Conservation (phyloP, 2,329 filamentous ascomycete genomes). For the Diplocarpon rosae region DNA sequence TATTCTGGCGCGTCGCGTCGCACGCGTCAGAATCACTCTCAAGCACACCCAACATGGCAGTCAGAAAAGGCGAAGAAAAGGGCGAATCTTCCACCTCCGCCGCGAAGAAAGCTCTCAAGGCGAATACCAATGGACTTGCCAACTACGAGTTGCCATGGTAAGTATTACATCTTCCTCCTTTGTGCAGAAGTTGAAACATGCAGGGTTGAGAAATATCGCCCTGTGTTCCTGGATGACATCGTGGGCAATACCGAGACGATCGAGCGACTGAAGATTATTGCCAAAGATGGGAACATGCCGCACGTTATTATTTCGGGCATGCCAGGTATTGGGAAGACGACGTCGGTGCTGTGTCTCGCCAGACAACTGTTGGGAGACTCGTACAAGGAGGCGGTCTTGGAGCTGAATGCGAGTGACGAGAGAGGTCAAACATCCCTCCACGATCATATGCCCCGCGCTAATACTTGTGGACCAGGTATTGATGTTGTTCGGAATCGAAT, state of each 20-base stretch:
- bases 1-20: conserved; percentile 9
- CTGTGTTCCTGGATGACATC: conserved; percentile 88
- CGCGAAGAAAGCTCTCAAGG: conserved; percentile 43
- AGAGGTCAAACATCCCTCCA: conserved; percentile 43
- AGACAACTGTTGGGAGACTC: conserved; percentile 82
- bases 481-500: conserved; percentile 96
- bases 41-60: conserved; percentile 16
- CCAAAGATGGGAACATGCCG: conserved; percentile 97
- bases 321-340: conserved; percentile 98
- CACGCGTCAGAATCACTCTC: conserved; percentile 11
- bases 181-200: neutral
- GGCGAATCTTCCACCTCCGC: conserved; percentile 50
- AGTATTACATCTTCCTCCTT: neutral
- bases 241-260: conserved; percentile 98
- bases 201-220: conserved; percentile 98
- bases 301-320: conserved; percentile 99
- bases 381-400: conserved; percentile 95
- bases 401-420: conserved; percentile 94
- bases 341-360: conserved; percentile 85
- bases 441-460: neutral
- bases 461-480: conserved; percentile 48
- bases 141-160: conserved; percentile 76
- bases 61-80: conserved; percentile 27
- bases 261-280: conserved; percentile 94
- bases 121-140: conserved; percentile 37